Base-by-base conservation (phyloP, 2,329 filamentous ascomycete species). In the Madurella mycetomatis region DNA sequence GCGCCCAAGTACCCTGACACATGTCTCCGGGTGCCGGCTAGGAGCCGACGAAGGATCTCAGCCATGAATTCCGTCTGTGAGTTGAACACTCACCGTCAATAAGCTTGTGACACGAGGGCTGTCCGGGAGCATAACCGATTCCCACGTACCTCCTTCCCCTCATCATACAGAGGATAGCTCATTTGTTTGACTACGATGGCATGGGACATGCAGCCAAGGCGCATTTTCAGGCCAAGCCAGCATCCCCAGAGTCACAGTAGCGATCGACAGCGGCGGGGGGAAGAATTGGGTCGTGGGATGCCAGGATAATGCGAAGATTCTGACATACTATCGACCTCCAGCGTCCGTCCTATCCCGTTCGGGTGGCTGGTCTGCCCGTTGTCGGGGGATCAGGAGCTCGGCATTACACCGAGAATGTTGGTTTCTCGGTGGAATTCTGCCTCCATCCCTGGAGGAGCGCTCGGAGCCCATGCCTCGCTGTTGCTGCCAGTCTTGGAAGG, bases 31-130 rank as follows among this genome's bases (percentile, higher is more conserved):
- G 34, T 12, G 34, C 34, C 34, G 34, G 34, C 34, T 37, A 37
- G 34, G 34, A 37, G 34, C 34, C 34, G 13, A 11, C 34, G 13
- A 37, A 37, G 34, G 34, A 37, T 4, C 34, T 37, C 34, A 9
- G 34, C 4, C 11, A 37, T 37, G 34, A 9, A 37, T 37, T 37
- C 34, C 34, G 34, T 15, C 4, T 37, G 34, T 37, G 34, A 5
- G 13, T 37, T 15, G 34, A 37, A 25, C 25, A 9, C 34, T 37
- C 18, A 41, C 42, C 54, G 52, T 42, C 42, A 52, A 49, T 53
- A 56, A 53, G 41, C 46, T 50, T 34, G 45, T 48, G 49, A 50
- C 37, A 49, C 54, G 30, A 41, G 47, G 37, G 8, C 11, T 41
- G 19, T 41, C 39, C 32, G 37, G 41, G 30, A 32, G 34, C 31